Conservation (phyloP, 768 basidiomycete species). For the Podaxis sp. region DNA sequence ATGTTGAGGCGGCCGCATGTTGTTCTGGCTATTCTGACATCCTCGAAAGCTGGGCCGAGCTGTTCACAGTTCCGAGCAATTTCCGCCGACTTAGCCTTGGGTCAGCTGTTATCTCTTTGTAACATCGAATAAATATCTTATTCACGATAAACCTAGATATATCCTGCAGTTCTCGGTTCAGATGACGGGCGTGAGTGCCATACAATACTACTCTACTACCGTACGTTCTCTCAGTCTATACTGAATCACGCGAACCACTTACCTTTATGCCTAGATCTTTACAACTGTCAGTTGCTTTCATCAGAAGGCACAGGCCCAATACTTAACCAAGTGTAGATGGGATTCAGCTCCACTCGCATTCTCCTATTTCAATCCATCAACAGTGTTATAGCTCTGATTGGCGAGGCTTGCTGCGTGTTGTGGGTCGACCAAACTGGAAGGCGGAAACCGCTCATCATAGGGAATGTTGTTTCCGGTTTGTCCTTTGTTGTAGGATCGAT, state of each 20-base stretch:
- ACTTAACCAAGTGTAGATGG: constrained; percentile 27
- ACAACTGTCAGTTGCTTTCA: constrained; percentile 23
- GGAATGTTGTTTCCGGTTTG: constrained; percentile 35
- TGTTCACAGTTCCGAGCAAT: constrained; percentile 38
- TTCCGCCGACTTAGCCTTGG: constrained; percentile 43
- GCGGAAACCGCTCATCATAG: constrained; percentile 35
- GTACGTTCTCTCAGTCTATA: constrained; percentile 17
- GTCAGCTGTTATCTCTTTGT: constrained; percentile 15
- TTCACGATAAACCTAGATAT: constrained; percentile 21
- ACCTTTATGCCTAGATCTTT: constrained; percentile 25
- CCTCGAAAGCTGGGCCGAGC: constrained; percentile 29
- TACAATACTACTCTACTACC: constrained; percentile 49
- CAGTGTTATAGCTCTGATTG: constrained; percentile 48
- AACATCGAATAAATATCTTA: constrained; percentile 5
- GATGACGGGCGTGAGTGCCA: constrained; percentile 56
- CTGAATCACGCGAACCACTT: not conserved
- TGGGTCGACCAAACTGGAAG: constrained; percentile 40
- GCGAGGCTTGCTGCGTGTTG: constrained; percentile 42
- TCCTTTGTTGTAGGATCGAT: constrained; percentile 40
- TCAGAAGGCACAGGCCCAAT: not conserved
- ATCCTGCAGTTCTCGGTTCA: constrained; percentile 54
- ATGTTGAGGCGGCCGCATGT: not conserved
- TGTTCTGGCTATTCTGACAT: not conserved
- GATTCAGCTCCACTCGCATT: constrained; percentile 37
- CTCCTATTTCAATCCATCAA: constrained; percentile 52